Conservation (phyloP, 768 basidiomycete genomes). For the Filobasidium wieringae region DNA sequence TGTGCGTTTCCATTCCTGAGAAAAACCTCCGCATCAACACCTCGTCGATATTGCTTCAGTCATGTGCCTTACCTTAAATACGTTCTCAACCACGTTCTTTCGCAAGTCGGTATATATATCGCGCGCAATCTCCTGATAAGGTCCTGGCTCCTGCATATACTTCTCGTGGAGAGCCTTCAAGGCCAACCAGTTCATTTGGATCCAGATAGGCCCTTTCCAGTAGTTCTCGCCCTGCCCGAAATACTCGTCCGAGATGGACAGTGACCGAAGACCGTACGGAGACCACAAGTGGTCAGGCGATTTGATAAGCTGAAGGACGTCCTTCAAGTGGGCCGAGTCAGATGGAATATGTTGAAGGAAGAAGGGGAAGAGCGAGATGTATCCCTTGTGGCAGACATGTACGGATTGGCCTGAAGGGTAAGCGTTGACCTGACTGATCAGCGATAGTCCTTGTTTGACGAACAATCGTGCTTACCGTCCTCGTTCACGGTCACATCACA, state of each 20-base stretch:
- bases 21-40: not conserved
- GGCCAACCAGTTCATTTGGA: slow-evolving; percentile 92
- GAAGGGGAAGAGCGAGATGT: slow-evolving; percentile 88
- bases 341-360: slow-evolving; percentile 66
- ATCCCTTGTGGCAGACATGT: slow-evolving; percentile 81
- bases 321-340: slow-evolving; percentile 63
- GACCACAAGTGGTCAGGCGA: slow-evolving; percentile 87
- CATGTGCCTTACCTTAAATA: slow-evolving; percentile 47
- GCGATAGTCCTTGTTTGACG: no score
- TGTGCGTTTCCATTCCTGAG: slow-evolving; percentile 66
- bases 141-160: slow-evolving; percentile 68
- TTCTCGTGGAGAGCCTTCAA: slow-evolving; percentile 71
- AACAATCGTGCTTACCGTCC: slow-evolving; percentile 49
- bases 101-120: slow-evolving; percentile 71
- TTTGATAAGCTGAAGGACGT: slow-evolving; percentile 65
- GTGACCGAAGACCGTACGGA: slow-evolving; percentile 70
- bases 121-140: slow-evolving; percentile 60
- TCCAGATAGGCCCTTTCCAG: slow-evolving; percentile 94
- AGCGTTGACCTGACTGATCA: not conserved
- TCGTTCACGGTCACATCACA: slow-evolving; percentile 77
- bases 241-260: slow-evolving; percentile 75
- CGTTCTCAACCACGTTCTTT: slow-evolving; percentile 72
- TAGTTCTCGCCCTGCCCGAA: slow-evolving; percentile 92
- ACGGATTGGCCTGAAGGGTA: slow-evolving; percentile 65
- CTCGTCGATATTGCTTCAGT: not conserved